Percentiles rank a stretch among this genome's conserved stretches.
phyloP scores from a whole-genome alignment of 1,284 basidiomycete genomes.

The Cryptococcus sp. region DNA sequence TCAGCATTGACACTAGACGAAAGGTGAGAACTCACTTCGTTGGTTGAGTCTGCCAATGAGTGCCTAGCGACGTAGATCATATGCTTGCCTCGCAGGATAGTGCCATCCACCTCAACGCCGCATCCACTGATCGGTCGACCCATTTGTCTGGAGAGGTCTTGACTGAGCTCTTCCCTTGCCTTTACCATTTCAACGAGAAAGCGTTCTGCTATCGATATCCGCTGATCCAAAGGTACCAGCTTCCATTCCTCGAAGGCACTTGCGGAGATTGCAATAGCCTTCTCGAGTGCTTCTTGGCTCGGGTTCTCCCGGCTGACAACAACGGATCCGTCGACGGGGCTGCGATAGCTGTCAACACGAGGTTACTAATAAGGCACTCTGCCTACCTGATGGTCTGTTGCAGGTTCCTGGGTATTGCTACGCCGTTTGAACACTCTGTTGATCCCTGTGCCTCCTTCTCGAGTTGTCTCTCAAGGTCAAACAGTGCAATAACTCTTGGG shows the following conservation, averaged over 20 bases:
- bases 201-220: conserved; percentile 69
- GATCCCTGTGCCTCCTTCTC: no score
- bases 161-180: conserved; percentile 56
- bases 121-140: conserved; percentile 75
- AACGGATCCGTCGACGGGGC: not conserved
- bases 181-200: conserved; percentile 40
- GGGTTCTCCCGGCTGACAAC: not conserved
- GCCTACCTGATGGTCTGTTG: not conserved
- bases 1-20: conserved; percentile 21
- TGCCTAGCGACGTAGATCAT: conserved; percentile 79
- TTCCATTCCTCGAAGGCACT: conserved; percentile 73
- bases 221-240: conserved; percentile 65
- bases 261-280: conserved; percentile 61
- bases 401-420: no score
- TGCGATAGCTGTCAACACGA: not conserved
- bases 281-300: conserved; percentile 59
- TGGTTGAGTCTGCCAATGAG: conserved; percentile 66
- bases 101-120: conserved; percentile 75
- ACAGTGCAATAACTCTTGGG: conserved; percentile 1
- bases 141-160: conserved; percentile 80
- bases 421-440: no score
- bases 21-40: not conserved
- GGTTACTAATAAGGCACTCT: not conserved
- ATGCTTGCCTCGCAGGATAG: conserved; percentile 76
- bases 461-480: not conserved